Base-by-base conservation (phyloP, 2,329 filamentous ascomycete genomes). In the Scedosporium dehoogii region DNA sequence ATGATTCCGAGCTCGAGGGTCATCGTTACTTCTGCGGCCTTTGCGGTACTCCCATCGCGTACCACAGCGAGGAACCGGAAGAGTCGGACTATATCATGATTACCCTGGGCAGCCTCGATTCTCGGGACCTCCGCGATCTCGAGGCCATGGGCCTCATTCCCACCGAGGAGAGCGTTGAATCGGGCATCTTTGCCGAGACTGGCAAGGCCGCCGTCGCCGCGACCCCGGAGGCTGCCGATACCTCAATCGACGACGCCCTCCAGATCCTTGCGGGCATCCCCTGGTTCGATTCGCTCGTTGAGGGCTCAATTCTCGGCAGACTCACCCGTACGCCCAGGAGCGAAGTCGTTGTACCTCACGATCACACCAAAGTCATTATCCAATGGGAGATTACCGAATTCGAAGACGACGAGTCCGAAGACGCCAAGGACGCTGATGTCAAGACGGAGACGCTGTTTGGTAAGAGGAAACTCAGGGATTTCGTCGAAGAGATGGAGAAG, bases 1-100 rank as follows among this genome's bases (percentile, higher is more conserved):
- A 83, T 14, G 21, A 53, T 60, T 79, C 81, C 60, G 76, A 82
- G 68, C 79, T 84, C 1, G 51, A 55, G 51, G 51, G 51, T 6
- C 85, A 88, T 71, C 85, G 90, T 59, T 84, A 91, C 67, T 97
- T 97, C 74, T 97, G 92, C 75, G 92, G 92, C 25, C 96, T 89
- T 76, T 96, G 92, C 72, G 92, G 92, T 60, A 96, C 92, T 0
- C 89, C 90, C 12, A 78, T 97, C 61, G 88, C 88, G 0, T 91
- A 88, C 68, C 96, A 91, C 57, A 92, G 96, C 73, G 75, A 84
- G 25, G 88, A 89, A 0, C 76, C 74, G 0, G 79, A 79, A 60
- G 90, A 94, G 71, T 87, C 88, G 12, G 85, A 92, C 6, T 93
- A 84, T 71, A 91, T 97, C 75, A 87, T 86, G 64, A 78, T 96